Base-by-base conservation (phyloP, 345 rosid species). In the Eucalyptus sp. region DNA sequence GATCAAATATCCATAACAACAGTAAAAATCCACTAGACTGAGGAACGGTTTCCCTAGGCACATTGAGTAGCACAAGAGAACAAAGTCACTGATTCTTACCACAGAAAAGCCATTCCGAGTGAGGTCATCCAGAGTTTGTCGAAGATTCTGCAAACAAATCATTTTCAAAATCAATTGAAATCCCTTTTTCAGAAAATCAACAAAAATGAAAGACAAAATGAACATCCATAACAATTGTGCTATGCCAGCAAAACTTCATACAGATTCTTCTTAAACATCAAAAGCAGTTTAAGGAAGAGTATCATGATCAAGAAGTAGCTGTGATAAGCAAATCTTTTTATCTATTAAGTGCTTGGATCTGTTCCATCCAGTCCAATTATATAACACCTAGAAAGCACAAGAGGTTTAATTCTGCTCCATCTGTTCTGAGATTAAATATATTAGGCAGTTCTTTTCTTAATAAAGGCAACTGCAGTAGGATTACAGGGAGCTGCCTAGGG, bases 81-180 rank as follows among this genome's bases (percentile, higher is more conserved):
- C 41, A 85, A 31, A 80, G 15, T 50, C 24, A 66, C 49, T 37
- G 48, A 52, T 86, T 93, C 98, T 92, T 90, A 97, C 99, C 96
- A 97, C 99, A 60, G 99, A 97, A 93, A 86, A 96, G 64, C 97
- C 96, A 85, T 92, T 95, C 15, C 95, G 96, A 62, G 99, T 96
- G 93, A 98, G 91, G 92, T 98, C 99, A 92, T 98, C 99, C 92
- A 98, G 92, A 90, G 99, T 98, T 94, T 98, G 99, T 86, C 99
- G 95, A 89, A 98, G 98, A 91, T 98, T 98, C 99, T 98, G 95
- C 95, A 94, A 56, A 91, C 27, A 37, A 41, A 41, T 20, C 48
- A 76, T 41, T 76, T 76, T 76, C 48, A 41, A 41, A 76, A 41
- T 76, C 13, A 41, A 76, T 20, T 11, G 84, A 68, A 20, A 41